A percentile compares a stretch with the other conserved stretches of the same genome.
phyloP scores from a whole-genome alignment of 768 basidiomycete genomes.

The Mycena polygramma region DNA sequence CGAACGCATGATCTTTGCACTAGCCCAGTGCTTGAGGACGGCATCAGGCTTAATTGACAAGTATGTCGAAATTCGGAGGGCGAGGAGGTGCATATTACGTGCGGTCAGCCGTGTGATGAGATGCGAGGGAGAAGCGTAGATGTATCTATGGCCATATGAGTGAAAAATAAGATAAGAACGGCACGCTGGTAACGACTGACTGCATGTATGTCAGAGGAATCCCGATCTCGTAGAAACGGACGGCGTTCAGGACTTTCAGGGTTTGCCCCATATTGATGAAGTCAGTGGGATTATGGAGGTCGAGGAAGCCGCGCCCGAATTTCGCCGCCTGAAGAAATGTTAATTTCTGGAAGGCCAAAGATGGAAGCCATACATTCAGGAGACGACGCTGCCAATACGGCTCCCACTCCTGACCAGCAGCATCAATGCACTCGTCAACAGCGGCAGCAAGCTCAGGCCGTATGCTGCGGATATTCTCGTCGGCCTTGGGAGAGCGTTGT shows the following conservation, averaged over 20 bases:
- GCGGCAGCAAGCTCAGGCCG: constrained; percentile 87
- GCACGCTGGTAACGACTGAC: constrained; percentile 61
- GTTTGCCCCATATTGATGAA: constrained; percentile 94
- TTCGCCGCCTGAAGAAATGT: constrained; percentile 82
- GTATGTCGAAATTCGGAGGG: constrained; percentile 89
- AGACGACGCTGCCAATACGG: constrained; percentile 90
- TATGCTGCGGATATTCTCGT: constrained; percentile 92
- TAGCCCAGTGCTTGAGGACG: constrained; percentile 96
- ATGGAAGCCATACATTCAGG: constrained; percentile 72
- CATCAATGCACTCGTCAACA: constrained; percentile 93
- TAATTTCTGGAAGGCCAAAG: neutral
- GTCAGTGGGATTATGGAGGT: constrained; percentile 92
- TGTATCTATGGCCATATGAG: constrained; percentile 69
- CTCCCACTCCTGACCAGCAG: constrained; percentile 94
- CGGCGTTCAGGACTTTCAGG: constrained; percentile 94
- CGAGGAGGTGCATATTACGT: constrained; percentile 91
- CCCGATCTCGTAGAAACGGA: constrained; percentile 91
- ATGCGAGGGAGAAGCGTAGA: constrained; percentile 81
- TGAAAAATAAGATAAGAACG: constrained; percentile 18
- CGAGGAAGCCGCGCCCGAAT: constrained; percentile 94
- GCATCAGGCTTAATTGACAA: constrained; percentile 86
- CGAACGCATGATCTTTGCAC: constrained; percentile 87
- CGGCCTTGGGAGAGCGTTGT: constrained; percentile 88
- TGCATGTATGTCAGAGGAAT: constrained; percentile 93
- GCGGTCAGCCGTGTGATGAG: constrained; percentile 88